Percentiles rank a stretch among this genome's conserved stretches.
phyloP scores from a whole-genome alignment of 352 stramenopile genomes.

The Phytopythium aichiense region DNA sequence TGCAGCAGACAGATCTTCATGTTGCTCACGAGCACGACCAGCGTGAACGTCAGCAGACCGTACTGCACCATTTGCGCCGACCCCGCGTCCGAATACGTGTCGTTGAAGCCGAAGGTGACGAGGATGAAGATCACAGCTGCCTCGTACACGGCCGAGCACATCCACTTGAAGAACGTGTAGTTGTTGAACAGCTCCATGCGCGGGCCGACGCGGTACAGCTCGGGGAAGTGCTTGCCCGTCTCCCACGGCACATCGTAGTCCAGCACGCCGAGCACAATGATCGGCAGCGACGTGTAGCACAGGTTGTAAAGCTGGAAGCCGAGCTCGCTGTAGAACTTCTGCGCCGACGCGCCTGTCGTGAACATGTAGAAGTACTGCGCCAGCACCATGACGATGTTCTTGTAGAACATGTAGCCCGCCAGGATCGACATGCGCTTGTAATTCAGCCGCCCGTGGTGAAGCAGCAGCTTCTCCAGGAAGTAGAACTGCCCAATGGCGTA shows the following conservation, averaged over 20 bases:
- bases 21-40: constrained; percentile 92
- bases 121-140: constrained; percentile 66
- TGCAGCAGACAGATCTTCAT: constrained; percentile 87
- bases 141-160: constrained; percentile 74
- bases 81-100: constrained; percentile 65
- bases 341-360: constrained; percentile 87
- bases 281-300: constrained; percentile 90
- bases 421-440: constrained; percentile 95
- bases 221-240: constrained; percentile 56
- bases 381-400: constrained; percentile 93
- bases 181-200: constrained; percentile 82
- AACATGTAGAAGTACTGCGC: constrained; percentile 92
- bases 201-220: constrained; percentile 72
- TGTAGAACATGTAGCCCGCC: constrained; percentile 98
- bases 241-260: constrained; percentile 79
- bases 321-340: constrained; percentile 82
- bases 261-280: constrained; percentile 75
- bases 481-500: constrained; percentile 98
- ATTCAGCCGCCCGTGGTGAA: constrained; percentile 97
- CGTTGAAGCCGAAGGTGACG: constrained; percentile 68
- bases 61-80: constrained; percentile 91
- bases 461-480: constrained; percentile 92
- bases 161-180: constrained; percentile 83
- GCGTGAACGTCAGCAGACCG: constrained; percentile 90
- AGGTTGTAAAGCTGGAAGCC: constrained; percentile 92